These are phyloP conservation scores for Mycothermus thermophilus DNA, from an alignment of 495 filamentous ascomycete species.

Conservation along the genomic window DNA sequence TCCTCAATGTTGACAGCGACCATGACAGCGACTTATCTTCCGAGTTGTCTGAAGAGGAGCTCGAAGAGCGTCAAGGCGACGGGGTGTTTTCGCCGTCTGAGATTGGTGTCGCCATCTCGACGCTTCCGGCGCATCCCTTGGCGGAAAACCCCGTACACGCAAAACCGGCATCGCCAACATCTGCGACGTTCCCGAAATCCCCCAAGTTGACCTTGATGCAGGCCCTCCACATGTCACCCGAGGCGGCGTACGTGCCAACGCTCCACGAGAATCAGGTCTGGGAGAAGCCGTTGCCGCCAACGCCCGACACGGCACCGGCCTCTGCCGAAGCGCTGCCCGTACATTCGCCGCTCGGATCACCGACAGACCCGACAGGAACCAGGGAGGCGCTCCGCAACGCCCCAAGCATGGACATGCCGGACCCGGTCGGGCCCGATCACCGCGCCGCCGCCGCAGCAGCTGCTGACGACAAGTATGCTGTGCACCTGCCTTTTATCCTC, in stretches of 20 bases:
- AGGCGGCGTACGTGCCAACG: slow-evolving; percentile 19
- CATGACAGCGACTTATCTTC: slow-evolving; percentile 65
- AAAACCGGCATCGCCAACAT: no score
- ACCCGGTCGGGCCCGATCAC: slow-evolving; percentile 11
- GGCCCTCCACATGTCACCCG: slow-evolving; percentile 35
- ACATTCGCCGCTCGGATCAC: slow-evolving; percentile 17
- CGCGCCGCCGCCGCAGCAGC: background rate
- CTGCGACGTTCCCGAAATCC: slow-evolving; percentile 36
- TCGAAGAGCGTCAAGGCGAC: slow-evolving; percentile 34
- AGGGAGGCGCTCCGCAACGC: slow-evolving; percentile 27
- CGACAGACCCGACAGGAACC: slow-evolving; percentile 24
- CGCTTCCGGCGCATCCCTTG: slow-evolving; percentile 50
- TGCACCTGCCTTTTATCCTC: slow-evolving; percentile 82
- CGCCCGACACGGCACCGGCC: slow-evolving; percentile 39
- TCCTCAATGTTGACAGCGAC: slow-evolving; percentile 54
- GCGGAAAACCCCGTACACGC: slow-evolving; percentile 22
- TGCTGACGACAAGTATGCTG: slow-evolving; percentile 18
- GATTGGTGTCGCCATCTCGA: slow-evolving; percentile 31
- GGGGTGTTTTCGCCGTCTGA: slow-evolving; percentile 17
- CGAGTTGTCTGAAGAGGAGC: slow-evolving; percentile 58
- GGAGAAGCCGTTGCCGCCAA: slow-evolving; percentile 38
- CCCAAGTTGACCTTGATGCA: slow-evolving; percentile 64
- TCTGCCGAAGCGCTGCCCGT: slow-evolving; percentile 14
- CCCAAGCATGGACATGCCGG: slow-evolving; percentile 17
- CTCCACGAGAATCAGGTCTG: slow-evolving; percentile 30